Evolutionary conservation across 805 yeast genomes (phyloP), one percentile per base, ranked within the genome.

Genomic region (Yamadazyma kitorensis): DNA sequence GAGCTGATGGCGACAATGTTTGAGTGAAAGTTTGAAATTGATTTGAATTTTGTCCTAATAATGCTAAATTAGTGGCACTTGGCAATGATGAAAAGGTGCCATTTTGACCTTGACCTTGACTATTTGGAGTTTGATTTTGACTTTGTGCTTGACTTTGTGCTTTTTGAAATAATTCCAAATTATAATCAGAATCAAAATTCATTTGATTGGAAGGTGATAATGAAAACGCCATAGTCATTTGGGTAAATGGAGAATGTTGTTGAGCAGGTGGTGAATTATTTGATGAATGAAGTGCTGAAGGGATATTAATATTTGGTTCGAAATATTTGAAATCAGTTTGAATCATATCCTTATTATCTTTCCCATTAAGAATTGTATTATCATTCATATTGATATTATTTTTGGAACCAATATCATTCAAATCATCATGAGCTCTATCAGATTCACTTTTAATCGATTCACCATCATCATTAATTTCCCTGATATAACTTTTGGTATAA

Each of bases 191-290:
- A n/a, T n/a, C n/a, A n/a, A n/a, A n/a, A n/a, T n/a, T n/a, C n/a
- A n/a, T n/a, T n/a, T n/a, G n/a, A n/a, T n/a, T n/a, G n/a, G n/a
- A n/a, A 19, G 48, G 49, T 2, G 52, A 38, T 33, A 45, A 26
- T 5, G 41, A 29, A 29, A 48, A 48, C 6, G 47, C 42, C 48
- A 45, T 47, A 11, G 48, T 31, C 45, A 48, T 44, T 37, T 47
- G 53, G 3, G 49, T 43, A 26, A 48, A 47, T 16, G 53, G 53
- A 8, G 48, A 44, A 12, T 18, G 16, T 20, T 27, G 5, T 25
- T 39, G 41, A 3, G 28, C 18, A 11, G 11, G 34, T 4, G 25
- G 14, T 11, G 28, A 25, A 10, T 34, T 21, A 18, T 24, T 18
- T n/a, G 39, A 33, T 10, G 41, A 33, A 13, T 33, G 36, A 9